Evolutionary conservation across 2,329 filamentous ascomycete genomes (phyloP).

Genomic region (Lachnellula arida): DNA sequence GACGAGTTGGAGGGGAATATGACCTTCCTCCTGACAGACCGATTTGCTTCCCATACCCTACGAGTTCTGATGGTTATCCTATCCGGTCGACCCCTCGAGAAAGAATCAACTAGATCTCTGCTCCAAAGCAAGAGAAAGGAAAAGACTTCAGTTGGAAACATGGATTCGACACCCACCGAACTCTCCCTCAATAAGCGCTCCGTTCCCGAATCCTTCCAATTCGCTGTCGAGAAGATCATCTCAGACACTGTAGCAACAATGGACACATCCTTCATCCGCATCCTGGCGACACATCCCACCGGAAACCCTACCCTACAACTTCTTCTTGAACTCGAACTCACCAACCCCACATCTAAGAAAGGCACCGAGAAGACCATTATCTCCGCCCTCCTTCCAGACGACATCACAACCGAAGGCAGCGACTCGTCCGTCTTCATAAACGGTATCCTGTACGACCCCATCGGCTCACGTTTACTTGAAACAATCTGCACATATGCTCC

Average conservation of each 20-base stretch:
- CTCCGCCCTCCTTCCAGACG: constrained; percentile 73
- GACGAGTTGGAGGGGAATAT: constrained; percentile 86
- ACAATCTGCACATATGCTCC: constrained; percentile 76
- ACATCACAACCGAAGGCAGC: constrained; percentile 65
- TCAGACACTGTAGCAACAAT: constrained; percentile 68
- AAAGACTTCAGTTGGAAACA: constrained; percentile 60
- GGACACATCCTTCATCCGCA: constrained; percentile 73
- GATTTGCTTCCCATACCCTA: constrained; percentile 86
- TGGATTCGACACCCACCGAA: constrained; percentile 46
- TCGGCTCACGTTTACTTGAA: constrained; percentile 87
- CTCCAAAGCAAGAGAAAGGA: constrained; percentile 93
- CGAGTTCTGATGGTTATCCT: constrained; percentile 82
- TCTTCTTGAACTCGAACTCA: constrained; percentile 79
- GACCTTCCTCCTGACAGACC: constrained; percentile 77
- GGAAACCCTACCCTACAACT: constrained; percentile 93
- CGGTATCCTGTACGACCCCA: constrained; percentile 80
- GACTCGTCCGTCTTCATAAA: constrained; percentile 79
- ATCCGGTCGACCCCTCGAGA: constrained; percentile 74
- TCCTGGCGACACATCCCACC: constrained; percentile 81
- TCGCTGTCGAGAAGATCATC: constrained; percentile 78
- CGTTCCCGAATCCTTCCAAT: constrained; percentile 74
- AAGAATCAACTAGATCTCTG: constrained; percentile 63
- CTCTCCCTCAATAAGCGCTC: constrained; percentile 42
- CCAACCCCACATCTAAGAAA: constrained; percentile 63
- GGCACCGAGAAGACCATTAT: constrained; percentile 61